Evolutionary conservation across 495 filamentous ascomycete genomes (phyloP), one percentile per base, ranked within the genome.

Genomic region (Pseudotulostoma volvatum): DNA sequence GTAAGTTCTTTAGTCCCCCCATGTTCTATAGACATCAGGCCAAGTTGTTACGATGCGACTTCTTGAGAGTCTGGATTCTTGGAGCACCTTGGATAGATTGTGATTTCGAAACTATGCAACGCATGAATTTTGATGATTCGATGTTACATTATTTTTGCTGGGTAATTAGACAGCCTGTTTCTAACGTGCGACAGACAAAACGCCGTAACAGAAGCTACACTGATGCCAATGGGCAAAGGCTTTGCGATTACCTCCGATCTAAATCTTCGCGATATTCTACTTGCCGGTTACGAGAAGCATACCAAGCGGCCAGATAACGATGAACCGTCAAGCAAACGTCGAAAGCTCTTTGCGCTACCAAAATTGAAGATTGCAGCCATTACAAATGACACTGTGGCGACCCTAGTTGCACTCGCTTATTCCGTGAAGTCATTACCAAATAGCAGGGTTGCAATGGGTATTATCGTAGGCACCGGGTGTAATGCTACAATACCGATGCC

Each of bases 141-240:
- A 16, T 11, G 9, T 40, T 9, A 13, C 16, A 13, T 9, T 9
- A 32, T 1, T 37, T 19, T 40, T 18, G 11, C 0, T 34, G 16
- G 1, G 9, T 19, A 18, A 18, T 37, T 9, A 16, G 2, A 4
- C 14, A 14, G 15, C 9, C 15, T 36, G 9, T 39, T 36, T 11
- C 17, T 16, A 35, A 44, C 25, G 17, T 44, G 41, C 33, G 9
- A 17, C 44, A 86, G 81, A 51, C 84, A 92, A 66, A 68, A 70
- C 40, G 76, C 78, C 16, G 63, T 88, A 34, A 66, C 78, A 11
- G 73, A 84, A 42, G 84, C 84, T 7, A 79, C 75, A 3, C 56
- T 92, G 30, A 84, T 85, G 78, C 70, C 78, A 4, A 87, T 87
- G 82, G 84, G 84, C 19, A 88, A 92, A 59, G 84, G 84, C 16